Base-by-base conservation (phyloP, 495 filamentous ascomycete genomes). In the Hypoxylon trugodes region DNA sequence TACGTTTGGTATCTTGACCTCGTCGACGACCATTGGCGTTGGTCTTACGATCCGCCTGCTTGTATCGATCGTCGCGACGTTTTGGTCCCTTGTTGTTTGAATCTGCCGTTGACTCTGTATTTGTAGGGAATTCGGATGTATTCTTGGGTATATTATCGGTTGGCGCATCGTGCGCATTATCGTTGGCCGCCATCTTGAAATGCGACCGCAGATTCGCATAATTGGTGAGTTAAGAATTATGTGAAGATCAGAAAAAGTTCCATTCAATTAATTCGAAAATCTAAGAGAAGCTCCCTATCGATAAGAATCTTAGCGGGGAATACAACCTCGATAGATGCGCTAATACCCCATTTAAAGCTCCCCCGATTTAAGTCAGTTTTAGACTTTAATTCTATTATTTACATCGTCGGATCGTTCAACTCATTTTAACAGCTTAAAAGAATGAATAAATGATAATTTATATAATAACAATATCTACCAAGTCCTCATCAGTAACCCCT, bases 171-270 rank as follows among this genome's bases (percentile, higher is more conserved):
- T 18, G 28, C 18, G 25, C n/a, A 41, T 38, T 30, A 18, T 63
- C 21, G 10, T 68, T 37, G 45, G 53, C 21, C 32, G 32, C 64
- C 65, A 68, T 68, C 5, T 64, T 59, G 37, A 50, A 55, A 59
- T 55, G 10, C 8, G 42, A 30, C 46, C 42, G 26, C 47, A 13
- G 54, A 49, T 55, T 59, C 49, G 65, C 65, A 68, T 68, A 19
- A 57, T 54, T n/a, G 3, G 12, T 50, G 7, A 40, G 24, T 0
- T 13, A 24, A 19, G 33, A 52, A 21, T 28, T 50, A 37, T 51
- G 56, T 28, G 26, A 6, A 13, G 16, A 9, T 51, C 2, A 37
- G 16, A 32, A 56, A 51, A 64, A 42, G 35, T 51, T 32, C 28
- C 19, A n/a, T n/a, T n/a, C n/a, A n/a, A n/a, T n/a, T 22, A 33